Conservation (phyloP, 164 flowering plant species). For the Magnolia changhungtana region DNA sequence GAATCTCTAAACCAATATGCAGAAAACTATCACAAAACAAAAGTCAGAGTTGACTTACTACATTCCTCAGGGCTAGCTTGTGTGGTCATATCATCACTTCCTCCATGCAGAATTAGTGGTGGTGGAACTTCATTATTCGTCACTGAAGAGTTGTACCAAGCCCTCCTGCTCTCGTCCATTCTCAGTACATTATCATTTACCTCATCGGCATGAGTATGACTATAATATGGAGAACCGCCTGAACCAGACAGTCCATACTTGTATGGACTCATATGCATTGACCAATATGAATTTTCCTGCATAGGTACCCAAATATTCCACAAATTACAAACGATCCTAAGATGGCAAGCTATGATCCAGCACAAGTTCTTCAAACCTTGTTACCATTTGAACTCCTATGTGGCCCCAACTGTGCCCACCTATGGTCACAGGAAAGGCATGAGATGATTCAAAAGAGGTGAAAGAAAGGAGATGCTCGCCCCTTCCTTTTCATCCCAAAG, state of each 20-base stretch:
- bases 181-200: conserved; percentile 33
- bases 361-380: neutral
- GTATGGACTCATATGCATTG: conserved; percentile 44
- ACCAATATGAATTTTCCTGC: conserved; percentile 64
- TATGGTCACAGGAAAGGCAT: neutral
- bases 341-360: too few species aligned
- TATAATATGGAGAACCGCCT: conserved; percentile 45
- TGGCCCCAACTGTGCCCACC: neutral
- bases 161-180: conserved; percentile 40
- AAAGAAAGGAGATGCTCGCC: too few species aligned
- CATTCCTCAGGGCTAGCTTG: conserved; percentile 45
- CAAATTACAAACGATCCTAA: neutral
- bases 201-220: conserved; percentile 37
- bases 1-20: neutral
- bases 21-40: neutral
- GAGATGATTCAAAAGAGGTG: too few species aligned
- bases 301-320: conserved; percentile 11
- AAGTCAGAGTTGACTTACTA: conserved; percentile 18
- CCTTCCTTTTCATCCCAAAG: too few species aligned
- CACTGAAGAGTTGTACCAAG: conserved; percentile 34
- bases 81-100: conserved; percentile 29
- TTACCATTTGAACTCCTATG: too few species aligned
- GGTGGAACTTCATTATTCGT: conserved; percentile 32
- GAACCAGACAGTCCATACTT: conserved; percentile 58
- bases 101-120: conserved; percentile 36